phyloP scores from a whole-genome alignment of 2,329 filamentous ascomycete species.

The Trichoderma breve region DNA sequence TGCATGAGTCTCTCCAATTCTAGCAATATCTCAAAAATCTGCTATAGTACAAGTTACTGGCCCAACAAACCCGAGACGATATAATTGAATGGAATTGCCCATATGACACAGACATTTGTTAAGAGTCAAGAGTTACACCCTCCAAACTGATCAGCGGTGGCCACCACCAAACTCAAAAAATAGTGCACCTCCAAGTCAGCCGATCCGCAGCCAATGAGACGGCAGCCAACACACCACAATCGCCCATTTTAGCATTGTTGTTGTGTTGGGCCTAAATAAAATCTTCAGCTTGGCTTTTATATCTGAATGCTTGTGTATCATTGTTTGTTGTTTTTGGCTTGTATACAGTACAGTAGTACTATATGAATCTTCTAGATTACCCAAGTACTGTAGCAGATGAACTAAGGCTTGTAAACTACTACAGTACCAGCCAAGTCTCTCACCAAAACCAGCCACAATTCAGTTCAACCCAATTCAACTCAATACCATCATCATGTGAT shows the following conservation, averaged over 20 bases:
- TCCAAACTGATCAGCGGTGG: background rate
- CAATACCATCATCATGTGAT: background rate
- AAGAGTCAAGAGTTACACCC: background rate
- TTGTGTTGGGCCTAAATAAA: background rate
- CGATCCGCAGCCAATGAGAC: background rate
- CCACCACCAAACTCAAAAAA: background rate
- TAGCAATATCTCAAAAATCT: too few relatives aligned
- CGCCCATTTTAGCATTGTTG: slow-evolving; percentile 11
- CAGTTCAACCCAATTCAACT: background rate
- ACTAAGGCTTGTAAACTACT: background rate
- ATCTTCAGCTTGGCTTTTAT: background rate
- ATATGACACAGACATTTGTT: background rate
- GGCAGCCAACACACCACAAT: background rate
- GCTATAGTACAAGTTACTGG: too few relatives aligned
- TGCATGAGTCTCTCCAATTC: too few relatives aligned
- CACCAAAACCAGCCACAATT: background rate
- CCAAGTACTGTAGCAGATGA: background rate
- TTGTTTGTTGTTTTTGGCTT: background rate
- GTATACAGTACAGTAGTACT: background rate
- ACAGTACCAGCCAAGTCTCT: background rate
- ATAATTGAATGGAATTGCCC: background rate
- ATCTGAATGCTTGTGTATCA: background rate
- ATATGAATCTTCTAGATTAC: too few relatives aligned
- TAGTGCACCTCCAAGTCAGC: background rate
- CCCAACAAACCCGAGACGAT: background rate